Conservation (phyloP, 495 filamentous ascomycete genomes). For the Bathelium albidoporum region DNA sequence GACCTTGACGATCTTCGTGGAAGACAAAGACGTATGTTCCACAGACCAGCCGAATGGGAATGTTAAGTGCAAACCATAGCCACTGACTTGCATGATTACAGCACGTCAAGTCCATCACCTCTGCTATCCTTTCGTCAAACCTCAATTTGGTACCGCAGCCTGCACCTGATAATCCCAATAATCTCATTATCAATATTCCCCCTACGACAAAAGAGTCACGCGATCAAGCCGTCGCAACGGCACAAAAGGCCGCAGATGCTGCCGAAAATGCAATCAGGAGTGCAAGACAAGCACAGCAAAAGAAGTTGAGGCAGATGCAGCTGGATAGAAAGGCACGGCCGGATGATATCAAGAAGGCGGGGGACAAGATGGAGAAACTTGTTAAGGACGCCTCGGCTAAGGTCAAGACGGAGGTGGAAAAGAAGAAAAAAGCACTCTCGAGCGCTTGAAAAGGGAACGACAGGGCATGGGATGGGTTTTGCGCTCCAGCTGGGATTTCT, state of each 20-base stretch:
- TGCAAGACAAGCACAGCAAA: conserved; percentile 49
- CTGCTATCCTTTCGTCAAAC: conserved; percentile 58
- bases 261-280: conserved; percentile 45
- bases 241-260: conserved; percentile 51
- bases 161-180: conserved; percentile 54
- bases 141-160: conserved; percentile 62
- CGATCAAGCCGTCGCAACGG: conserved; percentile 43
- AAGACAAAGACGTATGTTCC: conserved; percentile 49
- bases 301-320: conserved; percentile 53
- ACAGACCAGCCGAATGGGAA: neutral
- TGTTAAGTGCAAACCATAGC: neutral
- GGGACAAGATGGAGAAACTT: conserved; percentile 54
- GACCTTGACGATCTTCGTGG: conserved; percentile 53
- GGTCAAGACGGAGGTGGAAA: conserved; percentile 59
- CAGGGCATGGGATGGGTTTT: neutral
- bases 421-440: conserved; percentile 49
- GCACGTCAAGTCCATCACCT: conserved; percentile 61
- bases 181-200: conserved; percentile 66
- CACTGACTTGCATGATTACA: conserved; percentile 28
- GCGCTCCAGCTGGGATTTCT: neutral
- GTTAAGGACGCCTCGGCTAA: conserved; percentile 58
- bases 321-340: conserved; percentile 45
- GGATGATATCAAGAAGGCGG: conserved; percentile 58
- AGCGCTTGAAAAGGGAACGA: conserved; percentile 4
- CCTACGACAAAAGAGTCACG: conserved; percentile 53